Base-by-base conservation (phyloP, 495 filamentous ascomycete species). In the Hypoxylon trugodes region DNA sequence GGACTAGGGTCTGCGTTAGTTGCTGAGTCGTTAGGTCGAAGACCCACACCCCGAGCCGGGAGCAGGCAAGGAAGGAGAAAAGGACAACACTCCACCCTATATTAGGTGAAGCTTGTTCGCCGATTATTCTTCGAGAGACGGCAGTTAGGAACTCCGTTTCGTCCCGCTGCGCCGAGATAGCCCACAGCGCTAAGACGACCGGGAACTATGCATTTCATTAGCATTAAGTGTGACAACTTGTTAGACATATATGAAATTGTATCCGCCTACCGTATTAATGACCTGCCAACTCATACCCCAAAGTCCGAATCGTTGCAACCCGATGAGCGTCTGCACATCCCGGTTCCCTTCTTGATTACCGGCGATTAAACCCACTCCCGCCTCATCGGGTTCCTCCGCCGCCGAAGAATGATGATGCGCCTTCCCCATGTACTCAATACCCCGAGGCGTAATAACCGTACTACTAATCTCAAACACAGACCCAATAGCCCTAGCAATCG, bases 391-490 rank as follows among this genome's bases (percentile, higher is more conserved):
- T 1, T 61, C 52, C 2, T 53, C 53, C 1, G 10, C 28, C 5
- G 30, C 22, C n/a, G 36, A 15, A 12, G 50, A 47, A 21, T 47
- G 45, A 4, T 63, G 59, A 9, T 47, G 28, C 1, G 61, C 32
- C 33, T 69, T 75, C 1, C 70, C 71, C 5, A 77, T 62, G 37
- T 74, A 74, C 6, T 65, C 59, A 48, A 79, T 72, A 7, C 75
- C 77, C 4, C 71, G 53, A 1, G 77, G 77, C 5, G 77, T 78
- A 6, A 77, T 69, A 9, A 77, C 12, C 54, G 84, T 62, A 68
- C 84, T 63, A 59, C 72, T 82, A 61, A 86, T 63, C 63, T 87
- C 85, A 6, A 83, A 80, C 8, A 81, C 32, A 4, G 83, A 82
- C 1, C 82, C 81, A 6, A 78, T 79, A 8, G 81, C 80, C 18